Evolutionary conservation across 2,329 filamentous ascomycete genomes (phyloP), one percentile per base, ranked within the genome.

Genomic region (Pseudocercospora eumusae): DNA sequence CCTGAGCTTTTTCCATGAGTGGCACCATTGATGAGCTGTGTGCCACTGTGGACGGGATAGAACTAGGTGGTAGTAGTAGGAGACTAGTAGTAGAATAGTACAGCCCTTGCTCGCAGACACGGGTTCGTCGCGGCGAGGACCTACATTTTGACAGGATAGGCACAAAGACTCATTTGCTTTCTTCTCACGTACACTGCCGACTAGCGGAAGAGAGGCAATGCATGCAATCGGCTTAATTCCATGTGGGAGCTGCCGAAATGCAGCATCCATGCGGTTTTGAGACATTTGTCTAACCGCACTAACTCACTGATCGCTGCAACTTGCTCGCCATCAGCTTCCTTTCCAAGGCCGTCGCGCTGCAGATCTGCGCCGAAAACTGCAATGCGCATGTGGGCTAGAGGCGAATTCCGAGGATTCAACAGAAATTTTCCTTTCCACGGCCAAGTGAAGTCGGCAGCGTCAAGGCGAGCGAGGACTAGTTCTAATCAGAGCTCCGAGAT

Each of bases 191-290:
- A 36, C 27, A 56, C 53, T 56, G 53, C 53, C 53, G 53, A 42
- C n/a, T 31, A n/a, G 53, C 28, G 53, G 53, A 56, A 56, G 28
- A n/a, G 31, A 42, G 36, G 53, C 47, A 23, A 36, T 56, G 53
- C 36, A 42, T 40, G 53, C 53, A 56, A 56, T 56, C 53, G 53
- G 53, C 31, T 56, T 8, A 56, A 56, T 56, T 56, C 53, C 53
- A 56, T 56, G 31, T 42, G 31, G 47, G 25, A 50, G 47, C 47
- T 50, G 47, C 47, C 53, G 53, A 21, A 23, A 56, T 31, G 53
- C 53, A 23, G 53, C 31, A 56, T 11, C 53, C 53, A 42, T 56
- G 53, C 53, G 31, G 11, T 25, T 56, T 15, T 56, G 53, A 56
- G 53, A 56, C 53, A 56, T 36, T 2, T 56, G 10, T 11, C 18